Base-by-base conservation (phyloP, 2,329 filamentous ascomycete species). In the Pestalotiopsis sp. region DNA sequence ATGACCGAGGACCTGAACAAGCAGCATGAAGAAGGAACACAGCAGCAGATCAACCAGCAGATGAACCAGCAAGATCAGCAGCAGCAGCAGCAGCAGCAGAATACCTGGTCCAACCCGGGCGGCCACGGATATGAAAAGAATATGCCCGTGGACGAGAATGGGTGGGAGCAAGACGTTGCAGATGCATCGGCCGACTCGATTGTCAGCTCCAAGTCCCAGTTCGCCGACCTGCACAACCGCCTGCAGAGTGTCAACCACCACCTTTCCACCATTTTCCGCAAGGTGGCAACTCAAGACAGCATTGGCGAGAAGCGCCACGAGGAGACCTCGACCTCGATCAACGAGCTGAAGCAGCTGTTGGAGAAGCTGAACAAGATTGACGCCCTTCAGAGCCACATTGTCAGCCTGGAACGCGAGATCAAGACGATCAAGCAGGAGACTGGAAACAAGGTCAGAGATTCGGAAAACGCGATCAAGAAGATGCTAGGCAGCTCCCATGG, bases 191-290 rank as follows among this genome's bases (percentile, higher is more conserved):
- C 87, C 64, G 82, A 86, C 61, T 75, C 77, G 39, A 86, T 86
- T 75, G 80, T 82, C 25, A 84, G 81, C 59, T 86, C 86, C 72
- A 81, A 82, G 73, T 81, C 82, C 13, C 94, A 97, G 79, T 95
- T 98, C 77, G 86, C 87, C 41, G 95, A 98, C 77, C 86, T 98
- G 14, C 92, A 97, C 83, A 92, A 92, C 82, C 92, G 94, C 39
- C 83, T 98, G 20, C 93, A 95, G 79, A 86, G 84, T 73, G 84
- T 93, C 69, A 90, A 89, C 79, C 90, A 93, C 80, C 90, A 92
- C 75, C 82, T 94, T 57, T 85, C 85, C 23, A 86, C 86, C 73
- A 83, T 93, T 68, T 90, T 89, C 79, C 85, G 85, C 57, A 82
- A 88, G 68, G 80, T 91, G 56, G 82, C 85, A 12, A 79, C 83